A percentile compares a stretch with the other conserved stretches of the same genome.
Conservation (phyloP, 495 filamentous ascomycete species). For the Clavariopsis aquatica region DNA sequence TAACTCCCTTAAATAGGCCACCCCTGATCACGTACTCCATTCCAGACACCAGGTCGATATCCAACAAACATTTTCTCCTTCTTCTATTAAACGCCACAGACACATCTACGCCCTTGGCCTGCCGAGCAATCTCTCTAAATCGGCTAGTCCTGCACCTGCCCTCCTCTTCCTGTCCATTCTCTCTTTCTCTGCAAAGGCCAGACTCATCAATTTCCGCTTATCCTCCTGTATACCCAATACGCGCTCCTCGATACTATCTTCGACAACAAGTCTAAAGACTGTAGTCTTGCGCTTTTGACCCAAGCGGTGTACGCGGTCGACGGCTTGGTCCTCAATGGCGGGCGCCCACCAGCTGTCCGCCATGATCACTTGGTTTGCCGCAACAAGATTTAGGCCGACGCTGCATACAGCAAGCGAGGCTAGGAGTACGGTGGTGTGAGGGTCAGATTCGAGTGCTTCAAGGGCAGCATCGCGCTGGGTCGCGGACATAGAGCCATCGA, state of each 20-base stretch:
- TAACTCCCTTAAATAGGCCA: too few species aligned
- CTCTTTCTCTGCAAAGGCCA: constrained; percentile 56
- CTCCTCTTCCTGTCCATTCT: constrained; percentile 37
- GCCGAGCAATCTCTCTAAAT: constrained; percentile 59
- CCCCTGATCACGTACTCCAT: too few species aligned
- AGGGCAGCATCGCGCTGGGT: constrained; percentile 69
- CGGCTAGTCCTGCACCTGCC: constrained; percentile 50
- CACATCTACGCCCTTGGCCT: background rate
- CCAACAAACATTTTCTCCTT: too few species aligned
- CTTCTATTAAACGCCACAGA: background rate
- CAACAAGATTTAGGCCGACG: constrained; percentile 86
- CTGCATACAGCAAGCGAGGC: constrained; percentile 79
- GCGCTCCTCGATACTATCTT: constrained; percentile 80
- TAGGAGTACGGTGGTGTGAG: constrained; percentile 74
- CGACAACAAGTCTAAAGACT: constrained; percentile 81
- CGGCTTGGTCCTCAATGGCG: constrained; percentile 89
- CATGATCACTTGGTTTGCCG: constrained; percentile 84
- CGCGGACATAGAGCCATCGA: constrained; percentile 81
- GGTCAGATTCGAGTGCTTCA: constrained; percentile 63
- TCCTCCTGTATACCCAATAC: constrained; percentile 78
- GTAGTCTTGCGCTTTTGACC: constrained; percentile 78
- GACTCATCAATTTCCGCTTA: constrained; percentile 76
- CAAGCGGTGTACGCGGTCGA: constrained; percentile 86
- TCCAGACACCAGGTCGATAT: too few species aligned
- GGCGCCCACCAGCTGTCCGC: constrained; percentile 84